Evolutionary conservation across 2,329 filamentous ascomycete species (phyloP), one percentile per base, ranked within the genome.

Genomic region (Zopfia rhizophila): DNA sequence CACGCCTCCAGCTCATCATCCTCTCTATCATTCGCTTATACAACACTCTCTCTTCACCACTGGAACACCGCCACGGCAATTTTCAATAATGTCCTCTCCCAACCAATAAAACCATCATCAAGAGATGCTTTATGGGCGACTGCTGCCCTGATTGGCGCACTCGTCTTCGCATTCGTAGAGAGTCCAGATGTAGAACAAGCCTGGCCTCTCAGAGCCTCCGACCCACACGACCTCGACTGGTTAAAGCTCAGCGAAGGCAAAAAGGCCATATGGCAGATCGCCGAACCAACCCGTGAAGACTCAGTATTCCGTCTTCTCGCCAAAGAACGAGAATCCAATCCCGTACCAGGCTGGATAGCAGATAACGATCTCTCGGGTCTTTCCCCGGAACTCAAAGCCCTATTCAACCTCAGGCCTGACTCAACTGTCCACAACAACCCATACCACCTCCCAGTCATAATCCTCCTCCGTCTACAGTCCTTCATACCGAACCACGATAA

Each of bases 161-260:
- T 76, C 0, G 66, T 75, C 7, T 77, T 81, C 46, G 75, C 75
- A 23, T 72, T 73, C 17, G 61, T 80, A 16, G 76, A 80, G 22
- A 68, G 71, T 1, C 48, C 58, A 0, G 66, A 69, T 0, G 69
- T 80, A 0, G 65, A 76, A 37, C 63, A 80, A 42, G 73, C 79
- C 2, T 88, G 84, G 84, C 84, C 84, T 0, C 66, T 87, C 2
- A 78, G 73, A 25, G 51, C 67, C 2, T 61, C 71, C 0, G 69
- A 69, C 0, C 48, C 69, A 1, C 58, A 67, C 1, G 81, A 85
- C 50, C 69, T 87, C 1, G 74, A 81, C 55, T 88, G 84, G 84
- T 60, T 87, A 2, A 78, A 72, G 37, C 75, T 87, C 61, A 77
- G 73, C 45, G 75, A 81, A 10, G 81, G 81, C 0, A 86, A 87